Evolutionary conservation across 768 basidiomycete genomes (phyloP).

Genomic region (Zangia roseola): DNA sequence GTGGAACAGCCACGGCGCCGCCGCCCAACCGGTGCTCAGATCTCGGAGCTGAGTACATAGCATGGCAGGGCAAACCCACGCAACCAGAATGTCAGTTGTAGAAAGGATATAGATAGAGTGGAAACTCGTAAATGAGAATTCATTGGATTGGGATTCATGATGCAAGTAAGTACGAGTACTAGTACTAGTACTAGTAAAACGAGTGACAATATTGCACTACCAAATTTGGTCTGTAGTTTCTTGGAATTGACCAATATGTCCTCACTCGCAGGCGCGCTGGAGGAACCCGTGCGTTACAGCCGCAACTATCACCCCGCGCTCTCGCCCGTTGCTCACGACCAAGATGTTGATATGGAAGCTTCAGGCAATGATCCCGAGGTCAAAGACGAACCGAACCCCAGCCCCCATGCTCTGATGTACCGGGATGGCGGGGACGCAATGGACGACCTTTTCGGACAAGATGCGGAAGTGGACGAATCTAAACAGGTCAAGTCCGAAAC

Average conservation of each 20-base stretch:
- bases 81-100: no score
- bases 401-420: conserved; percentile 17
- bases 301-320: conserved; percentile 14
- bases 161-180: no score
- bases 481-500: conserved; percentile 46
- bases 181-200: no score
- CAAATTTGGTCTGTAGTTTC: conserved; percentile 11
- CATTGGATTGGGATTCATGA: no score
- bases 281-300: conserved; percentile 31
- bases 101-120: no score
- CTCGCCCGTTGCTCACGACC: conserved; percentile 11
- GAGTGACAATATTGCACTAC: no score
- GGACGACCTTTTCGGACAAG: conserved; percentile 81
- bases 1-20: conserved; percentile 13
- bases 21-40: not conserved
- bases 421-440: conserved; percentile 46
- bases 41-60: conserved; percentile 2
- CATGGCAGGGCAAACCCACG: conserved; percentile 3
- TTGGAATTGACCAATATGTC: conserved; percentile 42
- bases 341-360: conserved; percentile 45
- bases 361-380: conserved; percentile 10
- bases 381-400: conserved; percentile 16
- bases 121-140: no score
- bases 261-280: conserved; percentile 58
- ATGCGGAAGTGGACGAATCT: conserved; percentile 45